Evolutionary conservation across 768 basidiomycete species (phyloP).

Genomic region (Cantharellus cinnabarinus): DNA sequence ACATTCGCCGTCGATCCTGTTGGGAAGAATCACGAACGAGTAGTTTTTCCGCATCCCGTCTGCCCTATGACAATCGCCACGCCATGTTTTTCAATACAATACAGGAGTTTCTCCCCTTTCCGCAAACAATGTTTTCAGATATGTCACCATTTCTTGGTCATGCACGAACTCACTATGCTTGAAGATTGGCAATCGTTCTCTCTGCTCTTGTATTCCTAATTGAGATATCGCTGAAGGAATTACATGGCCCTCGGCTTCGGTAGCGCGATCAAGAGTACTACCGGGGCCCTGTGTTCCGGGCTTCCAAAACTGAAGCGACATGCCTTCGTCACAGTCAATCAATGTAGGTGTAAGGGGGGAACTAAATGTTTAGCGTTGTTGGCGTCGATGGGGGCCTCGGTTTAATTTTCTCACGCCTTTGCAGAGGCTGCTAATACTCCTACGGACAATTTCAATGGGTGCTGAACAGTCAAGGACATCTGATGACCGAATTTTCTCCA

Average conservation of each 20-base stretch:
- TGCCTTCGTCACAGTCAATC: background rate
- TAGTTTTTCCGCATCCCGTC: constrained; percentile 95
- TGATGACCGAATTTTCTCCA: background rate
- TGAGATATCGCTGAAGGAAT: constrained; percentile 41
- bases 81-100: constrained; percentile 64
- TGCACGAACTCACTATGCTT: constrained; percentile 46
- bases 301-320: constrained; percentile 59
- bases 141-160: background rate
- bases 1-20: background rate
- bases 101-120: constrained; percentile 57
- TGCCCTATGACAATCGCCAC: constrained; percentile 82
- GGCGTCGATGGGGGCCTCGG: too few species aligned
- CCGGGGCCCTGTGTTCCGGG: constrained; percentile 73
- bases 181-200: constrained; percentile 72
- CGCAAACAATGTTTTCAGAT: background rate
- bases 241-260: constrained; percentile 53
- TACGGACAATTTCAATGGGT: background rate
- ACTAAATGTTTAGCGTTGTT: too few species aligned
- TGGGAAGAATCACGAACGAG: constrained; percentile 39
- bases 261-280: constrained; percentile 66
- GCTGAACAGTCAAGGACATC: background rate
- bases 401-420: too few species aligned
- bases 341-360: too few species aligned
- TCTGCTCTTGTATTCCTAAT: constrained; percentile 49
- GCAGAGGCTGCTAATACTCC: too few species aligned